A percentile compares a stretch with the other conserved stretches of the same genome.
phyloP scores from a whole-genome alignment of 2,329 filamentous ascomycete genomes.

The Cryphonectria japonica region DNA sequence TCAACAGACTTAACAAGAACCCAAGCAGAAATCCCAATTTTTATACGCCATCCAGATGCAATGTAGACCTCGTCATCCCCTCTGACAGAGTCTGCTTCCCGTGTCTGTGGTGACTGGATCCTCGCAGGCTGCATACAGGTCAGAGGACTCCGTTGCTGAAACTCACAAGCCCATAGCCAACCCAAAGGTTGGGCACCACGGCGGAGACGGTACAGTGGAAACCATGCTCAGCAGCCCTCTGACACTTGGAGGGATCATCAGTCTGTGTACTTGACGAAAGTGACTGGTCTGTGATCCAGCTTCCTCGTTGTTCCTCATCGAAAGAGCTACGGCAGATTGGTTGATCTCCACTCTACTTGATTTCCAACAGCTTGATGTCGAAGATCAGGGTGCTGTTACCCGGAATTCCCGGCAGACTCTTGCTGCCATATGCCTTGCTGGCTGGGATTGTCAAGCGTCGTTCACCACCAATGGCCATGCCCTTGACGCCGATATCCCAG shows the following conservation, averaged over 20 bases:
- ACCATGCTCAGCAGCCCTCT: not conserved
- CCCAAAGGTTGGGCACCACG: slow-evolving; percentile 18
- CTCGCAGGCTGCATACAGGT: slow-evolving; percentile 49
- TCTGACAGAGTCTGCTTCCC: slow-evolving; percentile 45
- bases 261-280: not conserved
- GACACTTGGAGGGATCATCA: not conserved
- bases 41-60: slow-evolving; percentile 54
- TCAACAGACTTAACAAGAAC: slow-evolving; percentile 32
- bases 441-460: slow-evolving; percentile 89
- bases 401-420: slow-evolving; percentile 81
- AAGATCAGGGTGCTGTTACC: slow-evolving; percentile 90
- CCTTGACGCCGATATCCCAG: slow-evolving; percentile 92
- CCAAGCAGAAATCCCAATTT: slow-evolving; percentile 37
- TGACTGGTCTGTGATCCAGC: not conserved
- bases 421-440: slow-evolving; percentile 85
- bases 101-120: slow-evolving; percentile 41
- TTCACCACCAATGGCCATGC: slow-evolving; percentile 93
- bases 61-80: slow-evolving; percentile 57
- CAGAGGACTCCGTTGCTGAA: slow-evolving; percentile 50
- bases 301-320: not conserved
- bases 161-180: slow-evolving; percentile 27
- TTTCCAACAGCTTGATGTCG: slow-evolving; percentile 84
- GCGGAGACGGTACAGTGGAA: not conserved
- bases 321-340: not conserved
- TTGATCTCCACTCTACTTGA: slow-evolving; percentile 66